Conservation (phyloP, 1,284 basidiomycete species). For the Trichosporon coremiiforme region DNA sequence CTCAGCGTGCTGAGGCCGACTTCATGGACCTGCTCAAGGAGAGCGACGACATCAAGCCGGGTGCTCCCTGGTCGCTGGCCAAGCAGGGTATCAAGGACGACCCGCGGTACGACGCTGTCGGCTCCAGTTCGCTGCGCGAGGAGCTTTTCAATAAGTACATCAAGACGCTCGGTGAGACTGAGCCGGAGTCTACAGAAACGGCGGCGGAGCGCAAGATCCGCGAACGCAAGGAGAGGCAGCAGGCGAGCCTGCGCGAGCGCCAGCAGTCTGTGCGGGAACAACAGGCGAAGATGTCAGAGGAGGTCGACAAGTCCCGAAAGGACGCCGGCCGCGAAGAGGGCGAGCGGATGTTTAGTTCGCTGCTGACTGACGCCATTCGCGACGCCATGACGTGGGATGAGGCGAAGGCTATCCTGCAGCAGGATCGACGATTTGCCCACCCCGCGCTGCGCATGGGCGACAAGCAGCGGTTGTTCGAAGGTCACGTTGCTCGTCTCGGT, state of each 20-base stretch:
- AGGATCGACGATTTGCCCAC: conserved; percentile 72
- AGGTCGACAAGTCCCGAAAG: conserved; percentile 69
- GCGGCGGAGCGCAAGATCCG: conserved; percentile 49
- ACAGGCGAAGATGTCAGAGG: conserved; percentile 66
- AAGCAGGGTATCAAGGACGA: conserved; percentile 64
- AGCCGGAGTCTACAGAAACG: conserved; percentile 46
- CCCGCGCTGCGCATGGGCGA: conserved; percentile 68
- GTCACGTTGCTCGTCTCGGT: conserved; percentile 69
- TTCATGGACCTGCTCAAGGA: conserved; percentile 80
- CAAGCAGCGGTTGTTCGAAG: conserved; percentile 72
- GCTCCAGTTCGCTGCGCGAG: conserved; percentile 83
- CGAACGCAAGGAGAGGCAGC: conserved; percentile 56
- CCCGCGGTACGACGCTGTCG: conserved; percentile 86
- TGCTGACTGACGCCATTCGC: conserved; percentile 82
- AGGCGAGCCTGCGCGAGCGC: conserved; percentile 64
- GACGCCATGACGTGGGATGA: conserved; percentile 71
- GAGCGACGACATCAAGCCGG: conserved; percentile 60
- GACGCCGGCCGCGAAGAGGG: conserved; percentile 76
- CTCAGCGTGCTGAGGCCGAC: conserved; percentile 78
- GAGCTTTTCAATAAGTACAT: conserved; percentile 81
- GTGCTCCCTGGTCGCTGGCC: conserved; percentile 69
- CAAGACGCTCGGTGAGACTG: conserved; percentile 58
- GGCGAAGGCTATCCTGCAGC: conserved; percentile 66
- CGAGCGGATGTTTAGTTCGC: conserved; percentile 76
- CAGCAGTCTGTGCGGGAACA: conserved; percentile 76